These are phyloP conservation scores for Schizophyllum commune DNA, from an alignment of 1,284 basidiomycete genomes.

Conservation along the genomic window DNA sequence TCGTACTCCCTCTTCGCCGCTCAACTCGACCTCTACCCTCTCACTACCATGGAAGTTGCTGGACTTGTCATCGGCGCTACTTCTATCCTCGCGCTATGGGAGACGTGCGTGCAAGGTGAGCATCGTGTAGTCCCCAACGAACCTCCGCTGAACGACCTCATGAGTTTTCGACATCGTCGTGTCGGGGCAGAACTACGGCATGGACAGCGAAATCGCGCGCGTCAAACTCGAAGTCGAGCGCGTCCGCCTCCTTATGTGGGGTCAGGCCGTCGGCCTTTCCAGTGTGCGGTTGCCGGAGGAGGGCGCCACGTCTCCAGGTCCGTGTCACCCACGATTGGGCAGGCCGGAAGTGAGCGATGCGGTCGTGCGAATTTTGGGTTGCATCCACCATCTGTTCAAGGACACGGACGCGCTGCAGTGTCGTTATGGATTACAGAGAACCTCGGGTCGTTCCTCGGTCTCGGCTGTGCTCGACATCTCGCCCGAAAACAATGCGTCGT, in stretches of 20 bases:
- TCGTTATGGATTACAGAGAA: neutral
- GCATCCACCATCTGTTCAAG: neutral
- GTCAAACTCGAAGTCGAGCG: conserved; percentile 3
- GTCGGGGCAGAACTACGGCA: neutral
- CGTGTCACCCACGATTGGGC: neutral
- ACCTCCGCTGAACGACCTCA: neutral
- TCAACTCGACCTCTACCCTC: too few species aligned
- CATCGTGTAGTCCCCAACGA: neutral
- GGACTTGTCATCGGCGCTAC: neutral
- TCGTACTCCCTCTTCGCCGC: too few species aligned
- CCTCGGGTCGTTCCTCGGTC: neutral
- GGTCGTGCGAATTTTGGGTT: neutral
- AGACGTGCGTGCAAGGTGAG: neutral
- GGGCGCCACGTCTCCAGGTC: neutral
- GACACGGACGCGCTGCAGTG: neutral
- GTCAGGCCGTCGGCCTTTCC: neutral
- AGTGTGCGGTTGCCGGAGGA: neutral
- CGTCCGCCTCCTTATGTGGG: conserved; percentile 2
- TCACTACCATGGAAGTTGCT: neutral
- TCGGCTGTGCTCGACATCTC: neutral
- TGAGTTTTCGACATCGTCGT: neutral
- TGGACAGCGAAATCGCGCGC: neutral
- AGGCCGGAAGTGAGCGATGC: neutral
- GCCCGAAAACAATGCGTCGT: neutral
- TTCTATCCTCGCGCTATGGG: neutral